Conservation (phyloP, 805 yeast species). For the Priceomyces carsonii region DNA sequence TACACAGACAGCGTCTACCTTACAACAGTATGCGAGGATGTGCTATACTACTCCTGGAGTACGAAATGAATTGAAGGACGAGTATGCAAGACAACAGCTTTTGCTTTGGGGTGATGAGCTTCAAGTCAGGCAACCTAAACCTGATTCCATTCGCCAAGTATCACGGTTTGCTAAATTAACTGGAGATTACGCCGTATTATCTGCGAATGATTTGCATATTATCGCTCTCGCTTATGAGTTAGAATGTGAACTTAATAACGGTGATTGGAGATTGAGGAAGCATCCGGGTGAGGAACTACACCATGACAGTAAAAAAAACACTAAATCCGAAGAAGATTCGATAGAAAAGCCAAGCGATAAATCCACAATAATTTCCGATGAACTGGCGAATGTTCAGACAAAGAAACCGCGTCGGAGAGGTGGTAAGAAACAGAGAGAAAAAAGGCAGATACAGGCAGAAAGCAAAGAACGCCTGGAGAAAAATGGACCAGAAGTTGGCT, state of each 20-base stretch:
- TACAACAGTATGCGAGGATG: slow-evolving; percentile 67
- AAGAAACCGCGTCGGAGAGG: slow-evolving; percentile 54
- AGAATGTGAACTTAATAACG: slow-evolving; percentile 68
- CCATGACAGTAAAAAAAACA: slow-evolving; percentile 19
- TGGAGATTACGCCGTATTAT: slow-evolving; percentile 87
- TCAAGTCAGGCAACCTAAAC: slow-evolving; percentile 73
- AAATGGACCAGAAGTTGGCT: background rate
- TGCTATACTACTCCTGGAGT: slow-evolving; percentile 94
- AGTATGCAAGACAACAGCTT: slow-evolving; percentile 74
- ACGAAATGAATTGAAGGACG: slow-evolving; percentile 82
- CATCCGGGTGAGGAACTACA: slow-evolving; percentile 64
- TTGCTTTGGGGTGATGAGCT: slow-evolving; percentile 77
- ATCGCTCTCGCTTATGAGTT: slow-evolving; percentile 89
- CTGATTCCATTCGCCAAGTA: slow-evolving; percentile 63
- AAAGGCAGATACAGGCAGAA: slow-evolving; percentile 26
- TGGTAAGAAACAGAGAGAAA: slow-evolving; percentile 63
- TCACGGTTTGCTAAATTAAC: slow-evolving; percentile 78
- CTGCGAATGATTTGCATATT: slow-evolving; percentile 89
- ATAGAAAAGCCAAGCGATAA: slow-evolving; percentile 16
- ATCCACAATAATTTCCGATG: slow-evolving; percentile 12
- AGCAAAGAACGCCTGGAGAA: background rate
- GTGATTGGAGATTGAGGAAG: slow-evolving; percentile 69
- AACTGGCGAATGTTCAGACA: slow-evolving; percentile 10
- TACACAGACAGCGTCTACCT: slow-evolving; percentile 74
- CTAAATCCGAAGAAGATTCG: slow-evolving; percentile 14